Percentiles rank a stretch among this genome's conserved stretches.
Evolutionary conservation across 768 basidiomycete species (phyloP).

Genomic region (Suillus hirtellus): DNA sequence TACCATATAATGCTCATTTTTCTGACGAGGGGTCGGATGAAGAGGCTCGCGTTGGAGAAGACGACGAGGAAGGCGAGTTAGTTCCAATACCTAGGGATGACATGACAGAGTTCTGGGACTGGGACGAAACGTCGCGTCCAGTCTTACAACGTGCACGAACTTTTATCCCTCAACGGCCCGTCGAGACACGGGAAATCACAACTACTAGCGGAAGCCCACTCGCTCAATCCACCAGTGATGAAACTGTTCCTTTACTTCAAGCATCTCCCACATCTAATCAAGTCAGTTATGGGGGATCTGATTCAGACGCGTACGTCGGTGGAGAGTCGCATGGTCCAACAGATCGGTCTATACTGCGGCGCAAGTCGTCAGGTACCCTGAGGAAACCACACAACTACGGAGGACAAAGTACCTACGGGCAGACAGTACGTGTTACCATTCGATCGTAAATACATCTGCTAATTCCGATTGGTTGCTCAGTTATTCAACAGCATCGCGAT

Average conservation of each 20-base stretch:
- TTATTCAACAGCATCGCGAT: constrained; percentile 90
- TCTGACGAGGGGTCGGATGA: constrained; percentile 39
- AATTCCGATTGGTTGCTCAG: constrained; percentile 37
- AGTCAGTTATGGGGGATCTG: neutral
- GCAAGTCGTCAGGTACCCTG: constrained; percentile 5
- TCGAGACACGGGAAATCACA: neutral
- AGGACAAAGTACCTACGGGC: constrained; percentile 72
- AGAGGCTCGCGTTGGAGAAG: constrained; percentile 18
- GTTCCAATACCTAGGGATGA: constrained; percentile 12
- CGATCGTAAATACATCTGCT: neutral
- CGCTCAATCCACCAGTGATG: constrained; percentile 8
- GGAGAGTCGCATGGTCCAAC: neutral
- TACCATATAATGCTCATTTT: constrained; percentile 49
- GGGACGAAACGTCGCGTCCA: constrained; percentile 19
- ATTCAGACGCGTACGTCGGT: neutral
- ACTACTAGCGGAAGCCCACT: neutral
- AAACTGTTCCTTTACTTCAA: constrained; percentile 43
- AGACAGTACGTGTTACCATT: constrained; percentile 52
- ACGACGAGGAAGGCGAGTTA: constrained; percentile 15
- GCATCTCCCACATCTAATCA: constrained; percentile 22
- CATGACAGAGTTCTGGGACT: constrained; percentile 23
- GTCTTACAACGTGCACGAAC: neutral
- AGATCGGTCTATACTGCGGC: constrained; percentile 10
- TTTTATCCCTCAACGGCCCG: neutral
- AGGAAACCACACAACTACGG: constrained; percentile 34